phyloP scores from a whole-genome alignment of 2,329 filamentous ascomycete genomes.

The Verticillium nonalfalfae region DNA sequence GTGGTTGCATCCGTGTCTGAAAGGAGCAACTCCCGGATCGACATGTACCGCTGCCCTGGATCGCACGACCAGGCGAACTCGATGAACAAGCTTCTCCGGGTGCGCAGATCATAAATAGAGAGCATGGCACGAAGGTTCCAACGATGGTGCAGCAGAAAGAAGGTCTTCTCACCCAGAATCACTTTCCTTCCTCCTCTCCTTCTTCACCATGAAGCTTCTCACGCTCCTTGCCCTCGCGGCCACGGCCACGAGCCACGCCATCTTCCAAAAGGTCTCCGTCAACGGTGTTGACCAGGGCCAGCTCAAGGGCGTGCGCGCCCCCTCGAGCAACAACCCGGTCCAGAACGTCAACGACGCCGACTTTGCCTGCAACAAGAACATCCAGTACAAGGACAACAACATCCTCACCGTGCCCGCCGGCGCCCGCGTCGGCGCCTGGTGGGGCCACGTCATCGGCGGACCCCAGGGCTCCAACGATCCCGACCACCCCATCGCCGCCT shows the following conservation, averaged over 20 bases:
- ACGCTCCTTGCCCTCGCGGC: constrained; percentile 14
- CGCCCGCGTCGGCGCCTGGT: constrained; percentile 39
- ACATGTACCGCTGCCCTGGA: background rate
- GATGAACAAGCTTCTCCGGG: background rate
- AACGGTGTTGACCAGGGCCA: constrained; percentile 42
- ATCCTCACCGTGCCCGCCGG: constrained; percentile 40
- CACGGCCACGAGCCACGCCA: constrained; percentile 29
- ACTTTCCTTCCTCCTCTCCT: background rate
- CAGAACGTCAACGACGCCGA: constrained; percentile 36
- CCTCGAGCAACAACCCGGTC: constrained; percentile 42
- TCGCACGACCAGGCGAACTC: background rate
- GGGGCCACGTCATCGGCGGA: constrained; percentile 44
- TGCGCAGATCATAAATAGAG: background rate
- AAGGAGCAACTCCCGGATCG: constrained; percentile 1
- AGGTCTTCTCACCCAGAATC: background rate
- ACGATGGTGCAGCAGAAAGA: background rate
- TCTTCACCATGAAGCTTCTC: constrained; percentile 9
- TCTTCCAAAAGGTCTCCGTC: constrained; percentile 37
- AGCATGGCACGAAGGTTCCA: background rate
- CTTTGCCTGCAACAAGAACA: constrained; percentile 39
- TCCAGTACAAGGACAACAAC: constrained; percentile 24
- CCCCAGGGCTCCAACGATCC: constrained; percentile 33
- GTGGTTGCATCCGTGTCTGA: background rate
- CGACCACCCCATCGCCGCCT: constrained; percentile 40
- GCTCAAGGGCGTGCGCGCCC: constrained; percentile 41